A percentile compares a stretch with the other conserved stretches of the same genome.
These are phyloP conservation scores for Ganoderma lingzhi DNA, from an alignment of 1,284 basidiomycete genomes.

Conservation along the genomic window DNA sequence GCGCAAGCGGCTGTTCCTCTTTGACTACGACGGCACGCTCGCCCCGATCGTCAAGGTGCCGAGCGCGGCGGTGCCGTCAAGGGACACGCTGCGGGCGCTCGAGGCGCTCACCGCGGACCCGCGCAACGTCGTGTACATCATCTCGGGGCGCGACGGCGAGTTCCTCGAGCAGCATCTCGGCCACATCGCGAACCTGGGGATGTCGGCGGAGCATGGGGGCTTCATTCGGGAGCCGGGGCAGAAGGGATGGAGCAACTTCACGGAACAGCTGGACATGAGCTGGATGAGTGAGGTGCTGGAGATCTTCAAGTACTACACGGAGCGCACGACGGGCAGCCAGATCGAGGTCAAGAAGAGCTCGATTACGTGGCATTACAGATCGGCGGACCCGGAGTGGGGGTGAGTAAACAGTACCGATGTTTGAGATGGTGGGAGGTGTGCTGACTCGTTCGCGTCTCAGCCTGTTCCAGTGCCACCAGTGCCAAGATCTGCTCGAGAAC, in stretches of 20 bases:
- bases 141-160: constrained; percentile 94
- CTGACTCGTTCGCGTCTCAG: constrained; percentile 45
- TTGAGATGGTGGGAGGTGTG: not conserved
- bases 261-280: constrained; percentile 92
- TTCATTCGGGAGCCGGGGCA: constrained; percentile 84
- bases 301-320: constrained; percentile 97
- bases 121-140: constrained; percentile 94
- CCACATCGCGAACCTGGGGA: constrained; percentile 83
- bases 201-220: constrained; percentile 96
- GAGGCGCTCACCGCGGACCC: constrained; percentile 80
- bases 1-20: constrained; percentile 89
- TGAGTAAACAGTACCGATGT: constrained; percentile 46
- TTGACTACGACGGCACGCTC: constrained; percentile 98
- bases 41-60: constrained; percentile 97
- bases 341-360: constrained; percentile 98
- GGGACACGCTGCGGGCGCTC: constrained; percentile 81
- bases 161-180: constrained; percentile 96
- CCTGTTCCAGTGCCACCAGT: constrained; percentile 94
- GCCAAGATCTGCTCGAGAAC: constrained; percentile 95
- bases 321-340: constrained; percentile 91
- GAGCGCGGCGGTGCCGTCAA: constrained; percentile 86
- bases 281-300: constrained; percentile 98
- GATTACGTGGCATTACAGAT: constrained; percentile 98
- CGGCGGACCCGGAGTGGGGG: constrained; percentile 96
- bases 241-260: constrained; percentile 87